Conservation (phyloP, 768 basidiomycete genomes). For the Fibroporia radiculosa region DNA sequence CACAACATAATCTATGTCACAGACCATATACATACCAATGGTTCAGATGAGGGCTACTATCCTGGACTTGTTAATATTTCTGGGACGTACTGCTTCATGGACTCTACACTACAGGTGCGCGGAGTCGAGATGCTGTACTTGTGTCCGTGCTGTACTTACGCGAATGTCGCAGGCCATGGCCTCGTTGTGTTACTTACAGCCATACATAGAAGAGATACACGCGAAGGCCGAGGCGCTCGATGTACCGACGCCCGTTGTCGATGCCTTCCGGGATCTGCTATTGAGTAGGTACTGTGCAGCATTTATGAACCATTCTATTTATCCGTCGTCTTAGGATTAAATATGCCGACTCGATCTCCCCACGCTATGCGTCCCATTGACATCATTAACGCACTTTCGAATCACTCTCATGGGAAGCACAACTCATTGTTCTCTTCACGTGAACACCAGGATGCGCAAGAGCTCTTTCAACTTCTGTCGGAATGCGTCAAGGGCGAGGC, state of each 20-base stretch:
- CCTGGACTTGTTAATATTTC: slow-evolving; percentile 94
- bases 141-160: neutral
- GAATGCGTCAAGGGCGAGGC: slow-evolving; percentile 86
- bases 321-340: slow-evolving; percentile 41
- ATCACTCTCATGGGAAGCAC: slow-evolving; percentile 42
- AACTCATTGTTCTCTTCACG: slow-evolving; percentile 75
- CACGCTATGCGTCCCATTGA: slow-evolving; percentile 62
- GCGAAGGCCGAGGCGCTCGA: slow-evolving; percentile 71
- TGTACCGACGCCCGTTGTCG: slow-evolving; percentile 80
- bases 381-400: slow-evolving; percentile 64
- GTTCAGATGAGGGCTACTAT: slow-evolving; percentile 44
- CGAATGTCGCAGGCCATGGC: slow-evolving; percentile 64
- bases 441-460: slow-evolving; percentile 97
- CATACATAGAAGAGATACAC: slow-evolving; percentile 71
- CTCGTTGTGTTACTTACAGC: slow-evolving; percentile 75
- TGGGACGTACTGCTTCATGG: slow-evolving; percentile 96
- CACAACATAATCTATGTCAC: too few relatives aligned
- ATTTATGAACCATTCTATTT: neutral
- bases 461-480: slow-evolving; percentile 90
- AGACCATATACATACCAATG: too few relatives aligned
- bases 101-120: slow-evolving; percentile 83
- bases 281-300: slow-evolving; percentile 38
- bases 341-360: slow-evolving; percentile 50
- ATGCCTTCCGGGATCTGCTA: slow-evolving; percentile 67
- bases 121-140: neutral